phyloP scores from a whole-genome alignment of 78 protist genomes.

The Dictyostelium discoideum region DNA sequence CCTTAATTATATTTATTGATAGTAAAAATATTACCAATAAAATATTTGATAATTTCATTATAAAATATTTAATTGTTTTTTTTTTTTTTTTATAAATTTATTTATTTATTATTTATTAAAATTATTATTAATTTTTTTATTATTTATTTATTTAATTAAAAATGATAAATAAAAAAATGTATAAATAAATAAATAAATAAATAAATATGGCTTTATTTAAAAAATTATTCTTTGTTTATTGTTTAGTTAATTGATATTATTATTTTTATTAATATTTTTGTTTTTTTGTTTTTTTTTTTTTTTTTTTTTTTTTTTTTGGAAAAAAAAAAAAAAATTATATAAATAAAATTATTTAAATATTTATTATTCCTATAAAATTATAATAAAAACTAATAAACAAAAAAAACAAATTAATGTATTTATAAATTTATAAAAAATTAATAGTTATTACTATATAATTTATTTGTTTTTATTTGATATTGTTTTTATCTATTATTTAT shows the following conservation, averaged over 20 bases:
- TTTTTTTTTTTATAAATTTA: not conserved
- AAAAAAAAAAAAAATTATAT: too few species aligned
- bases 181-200: not conserved
- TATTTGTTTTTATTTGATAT: not conserved
- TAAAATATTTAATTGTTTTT: not conserved
- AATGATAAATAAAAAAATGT: not conserved
- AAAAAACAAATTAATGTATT: not conserved
- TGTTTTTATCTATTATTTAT: not conserved
- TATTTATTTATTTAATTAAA: not conserved
- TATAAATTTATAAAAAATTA: too few species aligned
- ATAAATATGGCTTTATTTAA: not conserved
- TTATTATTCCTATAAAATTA: not conserved
- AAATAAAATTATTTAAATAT: too few species aligned
- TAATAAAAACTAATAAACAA: not conserved
- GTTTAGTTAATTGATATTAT: not conserved
- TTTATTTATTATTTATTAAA: not conserved
- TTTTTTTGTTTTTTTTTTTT: not conserved
- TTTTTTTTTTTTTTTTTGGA: not conserved
- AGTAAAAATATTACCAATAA: not conserved
- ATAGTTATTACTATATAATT: not conserved
- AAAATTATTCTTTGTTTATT: not conserved
- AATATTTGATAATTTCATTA: not conserved
- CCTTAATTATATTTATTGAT: not conserved
- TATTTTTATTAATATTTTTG: not conserved
- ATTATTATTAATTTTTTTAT: not conserved